phyloP scores from a whole-genome alignment of 164 flowering plant genomes.

The Paratinospora sagittata region DNA sequence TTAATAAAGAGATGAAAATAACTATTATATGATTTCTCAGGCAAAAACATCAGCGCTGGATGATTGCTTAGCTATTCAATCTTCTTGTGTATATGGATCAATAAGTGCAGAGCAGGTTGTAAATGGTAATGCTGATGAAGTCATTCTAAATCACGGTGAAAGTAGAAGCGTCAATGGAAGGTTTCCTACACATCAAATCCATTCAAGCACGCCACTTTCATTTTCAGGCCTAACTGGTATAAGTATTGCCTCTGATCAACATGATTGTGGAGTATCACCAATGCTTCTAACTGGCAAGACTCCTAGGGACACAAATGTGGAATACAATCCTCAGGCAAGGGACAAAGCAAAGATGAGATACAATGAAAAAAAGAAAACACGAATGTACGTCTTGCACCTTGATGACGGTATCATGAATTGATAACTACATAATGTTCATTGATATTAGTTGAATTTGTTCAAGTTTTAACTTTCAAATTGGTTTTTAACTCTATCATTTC shows the following conservation, averaged over 20 bases:
- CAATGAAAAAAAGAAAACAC: slow-evolving; percentile 78
- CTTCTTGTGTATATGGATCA: neutral
- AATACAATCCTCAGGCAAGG: slow-evolving; percentile 39
- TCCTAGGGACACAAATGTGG: slow-evolving; percentile 58
- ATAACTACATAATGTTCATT: no score
- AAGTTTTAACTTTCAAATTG: no score
- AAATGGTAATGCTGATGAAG: neutral
- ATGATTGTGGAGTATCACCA: slow-evolving; percentile 75
- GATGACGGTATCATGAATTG: neutral
- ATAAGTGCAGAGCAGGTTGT: neutral
- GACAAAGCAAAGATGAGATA: slow-evolving; percentile 78
- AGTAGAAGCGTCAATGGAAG: no score
- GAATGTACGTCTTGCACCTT: slow-evolving; percentile 47
- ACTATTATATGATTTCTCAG: neutral
- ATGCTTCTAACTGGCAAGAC: slow-evolving; percentile 64
- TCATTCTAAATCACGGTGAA: no score
- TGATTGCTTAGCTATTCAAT: slow-evolving; percentile 1
- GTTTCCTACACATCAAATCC: no score
- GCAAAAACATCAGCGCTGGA: neutral
- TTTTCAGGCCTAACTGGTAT: slow-evolving; percentile 68
- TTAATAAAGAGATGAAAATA: no score
- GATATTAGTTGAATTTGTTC: no score
- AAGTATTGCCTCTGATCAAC: slow-evolving; percentile 56
- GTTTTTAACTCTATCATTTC: no score
- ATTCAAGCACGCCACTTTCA: slow-evolving; percentile 43